These are phyloP conservation scores for Amaranthus tricolor DNA, from an alignment of 179 eudicot genomes.

Conservation along the genomic window DNA sequence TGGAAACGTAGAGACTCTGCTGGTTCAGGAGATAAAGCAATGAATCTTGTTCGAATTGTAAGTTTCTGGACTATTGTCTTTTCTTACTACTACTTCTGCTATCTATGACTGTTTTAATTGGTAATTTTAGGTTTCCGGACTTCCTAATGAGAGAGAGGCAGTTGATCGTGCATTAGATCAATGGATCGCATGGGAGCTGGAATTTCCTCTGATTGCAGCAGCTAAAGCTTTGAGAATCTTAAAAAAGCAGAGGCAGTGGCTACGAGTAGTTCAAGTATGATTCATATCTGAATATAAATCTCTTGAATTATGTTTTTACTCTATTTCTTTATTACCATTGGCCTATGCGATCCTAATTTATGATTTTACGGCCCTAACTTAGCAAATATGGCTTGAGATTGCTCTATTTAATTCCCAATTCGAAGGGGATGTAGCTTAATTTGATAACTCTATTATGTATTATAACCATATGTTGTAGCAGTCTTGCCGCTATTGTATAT, in stretches of 20 bases:
- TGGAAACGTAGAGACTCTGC: conserved; percentile 79
- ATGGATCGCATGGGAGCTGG: conserved; percentile 90
- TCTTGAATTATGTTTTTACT: neutral
- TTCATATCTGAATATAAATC: neutral
- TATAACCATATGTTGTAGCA: no score
- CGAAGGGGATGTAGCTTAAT: no score
- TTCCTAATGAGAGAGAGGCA: conserved; percentile 84
- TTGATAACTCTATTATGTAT: no score
- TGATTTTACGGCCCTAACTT: no score
- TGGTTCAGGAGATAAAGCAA: conserved; percentile 84
- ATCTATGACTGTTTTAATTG: neutral
- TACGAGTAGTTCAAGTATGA: conserved; percentile 66
- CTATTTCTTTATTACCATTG: neutral
- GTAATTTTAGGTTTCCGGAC: conserved; percentile 58
- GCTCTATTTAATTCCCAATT: no score
- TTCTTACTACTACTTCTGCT: neutral
- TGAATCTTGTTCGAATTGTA: conserved; percentile 77
- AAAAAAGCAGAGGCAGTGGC: conserved; percentile 65
- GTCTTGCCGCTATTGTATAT: no score
- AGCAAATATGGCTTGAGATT: no score
- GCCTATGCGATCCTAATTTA: no score
- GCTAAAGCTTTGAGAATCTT: conserved; percentile 77
- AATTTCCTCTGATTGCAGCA: conserved; percentile 87
- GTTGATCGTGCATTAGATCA: conserved; percentile 78
- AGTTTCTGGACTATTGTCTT: conserved; percentile 23